phyloP scores from a whole-genome alignment of 2,329 filamentous ascomycete genomes.

The Clonostachys chloroleuca region DNA sequence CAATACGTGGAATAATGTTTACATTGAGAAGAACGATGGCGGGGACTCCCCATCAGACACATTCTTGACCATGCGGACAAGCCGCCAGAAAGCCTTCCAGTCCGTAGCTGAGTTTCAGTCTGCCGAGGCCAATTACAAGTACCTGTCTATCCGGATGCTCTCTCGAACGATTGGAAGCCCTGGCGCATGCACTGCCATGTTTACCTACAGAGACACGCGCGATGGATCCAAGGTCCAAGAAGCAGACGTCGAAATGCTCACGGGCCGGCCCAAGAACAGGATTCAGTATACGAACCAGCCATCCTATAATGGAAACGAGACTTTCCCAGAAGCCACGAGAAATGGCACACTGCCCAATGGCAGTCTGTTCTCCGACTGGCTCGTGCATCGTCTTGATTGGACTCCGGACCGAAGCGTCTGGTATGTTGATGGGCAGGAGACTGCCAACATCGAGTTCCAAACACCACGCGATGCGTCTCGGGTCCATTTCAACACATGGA shows the following conservation, averaged over 20 bases:
- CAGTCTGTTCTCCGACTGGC: constrained; percentile 48
- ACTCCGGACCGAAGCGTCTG: constrained; percentile 45
- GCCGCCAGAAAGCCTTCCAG: constrained; percentile 36
- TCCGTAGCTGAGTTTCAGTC: constrained; percentile 43
- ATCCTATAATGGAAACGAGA: constrained; percentile 35
- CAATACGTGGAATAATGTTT: constrained; percentile 38
- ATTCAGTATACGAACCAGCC: constrained; percentile 60
- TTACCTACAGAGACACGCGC: constrained; percentile 39
- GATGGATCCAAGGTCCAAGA: constrained; percentile 38
- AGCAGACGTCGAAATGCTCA: constrained; percentile 49
- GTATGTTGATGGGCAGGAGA: constrained; percentile 47
- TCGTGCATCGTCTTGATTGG: constrained; percentile 58
- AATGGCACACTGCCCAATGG: constrained; percentile 40
- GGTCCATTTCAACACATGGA: constrained; percentile 57
- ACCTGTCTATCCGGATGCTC: constrained; percentile 39
- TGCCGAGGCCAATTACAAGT: constrained; percentile 14
- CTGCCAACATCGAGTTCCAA: constrained; percentile 49
- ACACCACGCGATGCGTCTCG: constrained; percentile 46
- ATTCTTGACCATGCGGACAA: constrained; percentile 42
- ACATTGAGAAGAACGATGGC: constrained; percentile 33
- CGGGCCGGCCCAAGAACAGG: constrained; percentile 32
- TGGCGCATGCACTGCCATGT: constrained; percentile 47
- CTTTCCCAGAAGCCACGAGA: constrained; percentile 38
- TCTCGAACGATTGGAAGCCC: constrained; percentile 40
- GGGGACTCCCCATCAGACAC: constrained; percentile 28